phyloP scores from a whole-genome alignment of 345 rosid species.

The Citrus inodora region DNA sequence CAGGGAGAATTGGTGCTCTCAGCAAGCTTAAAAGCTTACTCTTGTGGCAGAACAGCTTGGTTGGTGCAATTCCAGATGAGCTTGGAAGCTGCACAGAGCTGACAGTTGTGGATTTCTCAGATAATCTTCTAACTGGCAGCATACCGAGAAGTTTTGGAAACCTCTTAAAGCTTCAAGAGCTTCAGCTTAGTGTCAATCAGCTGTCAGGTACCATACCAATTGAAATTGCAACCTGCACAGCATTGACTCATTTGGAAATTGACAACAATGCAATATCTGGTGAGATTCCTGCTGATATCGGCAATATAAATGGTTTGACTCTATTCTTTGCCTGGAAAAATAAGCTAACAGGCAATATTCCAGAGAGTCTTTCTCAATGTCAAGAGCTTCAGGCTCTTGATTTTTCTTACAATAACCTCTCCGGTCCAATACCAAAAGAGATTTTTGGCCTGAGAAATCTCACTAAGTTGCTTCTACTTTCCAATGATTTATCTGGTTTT shows the following conservation, averaged over 20 bases:
- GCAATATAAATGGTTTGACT: conserved; percentile 63
- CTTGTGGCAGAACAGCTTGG: conserved; percentile 90
- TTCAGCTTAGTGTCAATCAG: conserved; percentile 88
- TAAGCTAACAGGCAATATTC: conserved; percentile 70
- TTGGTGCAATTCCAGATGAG: conserved; percentile 71
- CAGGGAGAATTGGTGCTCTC: conserved; percentile 59
- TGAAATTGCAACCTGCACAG: conserved; percentile 65
- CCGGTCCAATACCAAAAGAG: conserved; percentile 64
- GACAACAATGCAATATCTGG: conserved; percentile 80
- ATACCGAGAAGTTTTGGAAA: conserved; percentile 76
- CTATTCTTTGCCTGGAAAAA: conserved; percentile 93
- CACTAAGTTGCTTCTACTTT: conserved; percentile 74
- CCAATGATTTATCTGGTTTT: conserved; percentile 72
- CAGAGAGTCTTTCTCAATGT: conserved; percentile 62
- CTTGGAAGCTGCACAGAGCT: conserved; percentile 67
- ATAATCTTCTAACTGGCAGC: conserved; percentile 70
- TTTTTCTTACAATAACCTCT: conserved; percentile 76
- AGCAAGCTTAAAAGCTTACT: conserved; percentile 74
- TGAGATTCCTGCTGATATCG: conserved; percentile 62
- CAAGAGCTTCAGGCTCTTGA: conserved; percentile 83
- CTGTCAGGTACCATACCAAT: conserved; percentile 70
- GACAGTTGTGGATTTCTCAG: conserved; percentile 66
- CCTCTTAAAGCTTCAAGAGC: conserved; percentile 74
- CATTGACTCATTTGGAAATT: conserved; percentile 66
- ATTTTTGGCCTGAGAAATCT: conserved; percentile 68